These are phyloP conservation scores for Phanerochaete sordida DNA, from an alignment of 768 basidiomycete genomes.

Conservation along the genomic window DNA sequence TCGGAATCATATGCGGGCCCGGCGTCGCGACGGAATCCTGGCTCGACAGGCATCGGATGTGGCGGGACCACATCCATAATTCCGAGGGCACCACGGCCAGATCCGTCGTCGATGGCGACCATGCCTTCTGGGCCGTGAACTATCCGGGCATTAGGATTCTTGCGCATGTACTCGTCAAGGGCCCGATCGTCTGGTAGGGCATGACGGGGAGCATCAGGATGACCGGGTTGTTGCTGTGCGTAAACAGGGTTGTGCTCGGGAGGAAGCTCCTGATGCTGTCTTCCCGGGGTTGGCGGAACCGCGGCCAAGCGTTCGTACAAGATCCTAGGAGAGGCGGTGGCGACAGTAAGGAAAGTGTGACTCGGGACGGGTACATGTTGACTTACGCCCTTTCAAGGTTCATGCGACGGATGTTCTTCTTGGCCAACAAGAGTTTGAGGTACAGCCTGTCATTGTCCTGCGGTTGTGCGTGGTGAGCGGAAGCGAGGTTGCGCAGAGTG, in stretches of 20 bases:
- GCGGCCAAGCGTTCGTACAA: slow-evolving; percentile 74
- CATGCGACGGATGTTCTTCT: slow-evolving; percentile 81
- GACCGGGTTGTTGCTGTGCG: slow-evolving; percentile 21
- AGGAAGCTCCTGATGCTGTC: slow-evolving; percentile 24
- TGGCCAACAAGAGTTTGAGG: slow-evolving; percentile 75
- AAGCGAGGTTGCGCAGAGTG: not conserved
- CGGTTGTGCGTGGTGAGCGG: slow-evolving; percentile 13
- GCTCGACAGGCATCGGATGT: slow-evolving; percentile 21
- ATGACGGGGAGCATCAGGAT: slow-evolving; percentile 16
- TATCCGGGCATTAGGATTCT: slow-evolving; percentile 45
- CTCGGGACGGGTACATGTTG: not conserved
- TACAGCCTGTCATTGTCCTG: slow-evolving; percentile 90
- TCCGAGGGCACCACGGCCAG: slow-evolving; percentile 21
- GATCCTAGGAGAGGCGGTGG: slow-evolving; percentile 39
- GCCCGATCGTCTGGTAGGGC: slow-evolving; percentile 44
- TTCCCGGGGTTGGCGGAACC: slow-evolving; percentile 51
- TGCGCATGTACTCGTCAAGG: slow-evolving; percentile 46
- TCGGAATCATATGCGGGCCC: slow-evolving; percentile 24
- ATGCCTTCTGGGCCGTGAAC: slow-evolving; percentile 45
- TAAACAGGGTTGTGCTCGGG: slow-evolving; percentile 22
- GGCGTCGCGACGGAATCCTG: slow-evolving; percentile 23
- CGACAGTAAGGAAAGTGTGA: not conserved
- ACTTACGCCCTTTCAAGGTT: slow-evolving; percentile 87
- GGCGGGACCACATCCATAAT: slow-evolving; percentile 18
- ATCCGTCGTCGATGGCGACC: slow-evolving; percentile 46